A percentile compares a stretch with the other conserved stretches of the same genome.
phyloP scores from a whole-genome alignment of 1,139 yeast genomes.

The Protomyces pachydermus region DNA sequence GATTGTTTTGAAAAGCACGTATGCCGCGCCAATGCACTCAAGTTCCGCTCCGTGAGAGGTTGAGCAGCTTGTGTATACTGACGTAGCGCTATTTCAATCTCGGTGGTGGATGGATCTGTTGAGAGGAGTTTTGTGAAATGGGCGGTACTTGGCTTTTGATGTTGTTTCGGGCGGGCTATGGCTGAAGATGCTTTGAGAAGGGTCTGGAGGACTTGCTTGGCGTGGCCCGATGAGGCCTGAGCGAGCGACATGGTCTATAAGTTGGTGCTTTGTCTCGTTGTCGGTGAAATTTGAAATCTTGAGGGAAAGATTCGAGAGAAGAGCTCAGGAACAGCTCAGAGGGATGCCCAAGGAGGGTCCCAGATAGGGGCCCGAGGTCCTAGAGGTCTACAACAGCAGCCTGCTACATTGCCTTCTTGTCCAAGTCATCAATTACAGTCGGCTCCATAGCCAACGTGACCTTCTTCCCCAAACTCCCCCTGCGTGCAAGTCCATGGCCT shows the following conservation, averaged over 20 bases:
- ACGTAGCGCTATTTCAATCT: background rate
- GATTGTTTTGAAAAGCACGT: background rate
- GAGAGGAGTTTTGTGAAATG: background rate
- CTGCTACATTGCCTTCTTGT: background rate
- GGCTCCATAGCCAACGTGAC: conserved; percentile 2
- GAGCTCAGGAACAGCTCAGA: too few relatives aligned
- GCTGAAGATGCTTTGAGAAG: background rate
- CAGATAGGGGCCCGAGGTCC: too few relatives aligned
- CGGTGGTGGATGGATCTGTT: background rate
- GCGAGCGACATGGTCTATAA: background rate
- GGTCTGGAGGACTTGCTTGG: background rate
- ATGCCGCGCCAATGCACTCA: background rate
- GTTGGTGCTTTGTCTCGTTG: too few relatives aligned
- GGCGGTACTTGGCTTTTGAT: background rate
- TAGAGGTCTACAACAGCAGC: too few relatives aligned
- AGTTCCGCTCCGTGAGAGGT: background rate
- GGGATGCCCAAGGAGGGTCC: too few relatives aligned
- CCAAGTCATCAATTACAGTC: background rate
- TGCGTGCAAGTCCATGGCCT: background rate
- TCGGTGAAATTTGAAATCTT: too few relatives aligned
- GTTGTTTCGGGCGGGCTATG: background rate
- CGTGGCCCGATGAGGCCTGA: background rate
- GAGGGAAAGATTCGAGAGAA: too few relatives aligned
- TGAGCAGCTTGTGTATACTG: background rate
- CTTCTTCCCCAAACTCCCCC: background rate